Evolutionary conservation across 352 stramenopile genomes (phyloP).

Genomic region (Phytophthora fragariae): DNA sequence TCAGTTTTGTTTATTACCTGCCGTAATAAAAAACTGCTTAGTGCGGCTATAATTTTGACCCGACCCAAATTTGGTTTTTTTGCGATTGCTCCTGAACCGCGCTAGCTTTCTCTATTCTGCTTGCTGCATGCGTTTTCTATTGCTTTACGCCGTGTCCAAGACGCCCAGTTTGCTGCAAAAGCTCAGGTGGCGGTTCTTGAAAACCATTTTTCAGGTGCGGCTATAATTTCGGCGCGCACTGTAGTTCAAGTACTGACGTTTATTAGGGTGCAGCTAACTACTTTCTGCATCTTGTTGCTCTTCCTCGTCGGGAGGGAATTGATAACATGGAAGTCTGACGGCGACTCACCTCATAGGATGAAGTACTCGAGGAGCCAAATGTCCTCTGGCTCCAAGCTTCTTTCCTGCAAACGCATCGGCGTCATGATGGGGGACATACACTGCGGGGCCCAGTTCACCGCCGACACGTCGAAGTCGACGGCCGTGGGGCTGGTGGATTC

Average conservation of each 20-base stretch:
- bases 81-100: too few species aligned
- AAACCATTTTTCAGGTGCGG: too few species aligned
- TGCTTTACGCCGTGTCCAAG: too few species aligned
- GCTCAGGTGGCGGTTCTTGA: too few species aligned
- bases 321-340: conserved; percentile 18
- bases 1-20: too few species aligned
- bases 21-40: too few species aligned
- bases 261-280: conserved; percentile 17
- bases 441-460: conserved; percentile 16
- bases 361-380: conserved; percentile 80
- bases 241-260: conserved; percentile 20
- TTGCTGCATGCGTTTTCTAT: too few species aligned
- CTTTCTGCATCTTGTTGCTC: conserved; percentile 11
- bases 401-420: conserved; percentile 13
- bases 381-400: conserved; percentile 49
- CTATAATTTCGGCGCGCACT: too few species aligned
- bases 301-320: conserved; percentile 15
- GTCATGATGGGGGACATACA: conserved; percentile 18
- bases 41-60: too few species aligned
- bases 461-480: conserved; percentile 33
- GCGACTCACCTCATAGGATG: conserved; percentile 52
- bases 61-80: too few species aligned
- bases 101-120: too few species aligned
- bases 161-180: too few species aligned
- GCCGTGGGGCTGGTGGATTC: conserved; percentile 40